phyloP scores from a whole-genome alignment of 495 filamentous ascomycete species.

The Tuber indicum region DNA sequence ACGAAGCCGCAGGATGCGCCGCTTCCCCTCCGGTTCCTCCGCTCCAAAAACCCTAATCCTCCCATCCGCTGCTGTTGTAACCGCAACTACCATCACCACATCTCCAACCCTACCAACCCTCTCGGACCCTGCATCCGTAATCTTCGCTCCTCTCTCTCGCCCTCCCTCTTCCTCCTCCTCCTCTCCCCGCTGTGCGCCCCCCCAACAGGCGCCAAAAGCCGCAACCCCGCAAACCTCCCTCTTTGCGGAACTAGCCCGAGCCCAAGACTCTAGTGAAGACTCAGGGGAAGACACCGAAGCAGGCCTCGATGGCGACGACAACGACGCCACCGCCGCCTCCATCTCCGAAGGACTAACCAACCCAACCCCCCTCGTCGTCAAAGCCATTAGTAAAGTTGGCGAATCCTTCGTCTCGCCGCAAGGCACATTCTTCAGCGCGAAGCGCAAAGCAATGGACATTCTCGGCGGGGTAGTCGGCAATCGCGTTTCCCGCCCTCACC shows the following conservation, averaged over 20 bases:
- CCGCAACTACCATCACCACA: neutral
- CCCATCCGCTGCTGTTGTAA: constrained; percentile 22
- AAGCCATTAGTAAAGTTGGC: constrained; percentile 19
- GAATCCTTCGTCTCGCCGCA: constrained; percentile 10
- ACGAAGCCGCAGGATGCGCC: constrained; percentile 43
- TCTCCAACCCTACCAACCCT: constrained; percentile 40
- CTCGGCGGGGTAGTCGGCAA: constrained; percentile 24
- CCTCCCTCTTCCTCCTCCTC: constrained; percentile 14
- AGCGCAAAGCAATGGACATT: constrained; percentile 30
- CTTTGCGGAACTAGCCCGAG: constrained; percentile 37
- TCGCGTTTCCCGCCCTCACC: constrained; percentile 11
- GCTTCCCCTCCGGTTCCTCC: constrained; percentile 43
- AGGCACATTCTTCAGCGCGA: constrained; percentile 19
- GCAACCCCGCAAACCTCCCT: constrained; percentile 17
- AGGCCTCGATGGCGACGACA: constrained; percentile 6
- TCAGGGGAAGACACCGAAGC: constrained; percentile 7
- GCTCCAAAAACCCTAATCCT: constrained; percentile 45
- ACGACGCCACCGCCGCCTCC: constrained; percentile 12
- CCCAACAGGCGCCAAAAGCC: neutral
- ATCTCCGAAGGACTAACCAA: constrained; percentile 26
- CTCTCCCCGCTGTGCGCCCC: constrained; percentile 5
- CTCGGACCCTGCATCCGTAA: constrained; percentile 20
- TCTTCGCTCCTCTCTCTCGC: constrained; percentile 12
- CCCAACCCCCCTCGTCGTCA: constrained; percentile 31
- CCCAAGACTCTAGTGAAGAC: constrained; percentile 19